phyloP scores from a whole-genome alignment of 768 basidiomycete species.

The Mycena rebaudengoi region DNA sequence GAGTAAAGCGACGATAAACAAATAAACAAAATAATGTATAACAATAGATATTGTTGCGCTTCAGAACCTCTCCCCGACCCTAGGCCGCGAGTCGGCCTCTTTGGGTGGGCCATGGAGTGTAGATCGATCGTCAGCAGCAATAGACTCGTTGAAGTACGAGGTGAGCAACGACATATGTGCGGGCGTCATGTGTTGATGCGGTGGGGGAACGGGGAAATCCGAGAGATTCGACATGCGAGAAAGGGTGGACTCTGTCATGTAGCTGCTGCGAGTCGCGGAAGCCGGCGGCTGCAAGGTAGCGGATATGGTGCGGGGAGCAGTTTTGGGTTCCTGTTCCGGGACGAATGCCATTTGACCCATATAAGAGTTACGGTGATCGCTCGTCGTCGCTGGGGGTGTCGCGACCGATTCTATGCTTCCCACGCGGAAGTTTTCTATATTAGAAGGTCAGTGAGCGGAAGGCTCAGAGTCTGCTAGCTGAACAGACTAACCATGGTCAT shows the following conservation, averaged over 20 bases:
- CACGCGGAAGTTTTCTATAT: slow-evolving; percentile 56
- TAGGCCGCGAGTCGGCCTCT: no score
- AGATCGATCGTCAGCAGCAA: neutral
- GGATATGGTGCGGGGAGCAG: slow-evolving; percentile 17
- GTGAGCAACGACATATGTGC: slow-evolving; percentile 41
- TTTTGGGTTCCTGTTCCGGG: neutral
- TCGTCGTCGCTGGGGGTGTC: slow-evolving; percentile 56
- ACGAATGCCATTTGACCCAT: slow-evolving; percentile 46
- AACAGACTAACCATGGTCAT: slow-evolving; percentile 50
- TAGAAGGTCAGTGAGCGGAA: neutral
- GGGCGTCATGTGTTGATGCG: slow-evolving; percentile 32
- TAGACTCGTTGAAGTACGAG: slow-evolving; percentile 32
- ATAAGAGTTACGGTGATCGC: slow-evolving; percentile 49
- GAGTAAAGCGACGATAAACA: slow-evolving; percentile 17
- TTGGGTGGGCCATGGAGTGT: no score
- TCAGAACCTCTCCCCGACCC: slow-evolving; percentile 26
- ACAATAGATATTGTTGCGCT: slow-evolving; percentile 11
- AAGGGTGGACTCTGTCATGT: slow-evolving; percentile 49
- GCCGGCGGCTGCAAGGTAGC: slow-evolving; percentile 35
- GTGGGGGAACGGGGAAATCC: slow-evolving; percentile 59
- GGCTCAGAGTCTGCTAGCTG: neutral
- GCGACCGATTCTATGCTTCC: slow-evolving; percentile 58
- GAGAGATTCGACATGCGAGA: slow-evolving; percentile 61
- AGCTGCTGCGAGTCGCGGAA: slow-evolving; percentile 52
- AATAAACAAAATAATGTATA: slow-evolving; percentile 23